Conservation (phyloP, 768 basidiomycete genomes). For the Trametes punicea region DNA sequence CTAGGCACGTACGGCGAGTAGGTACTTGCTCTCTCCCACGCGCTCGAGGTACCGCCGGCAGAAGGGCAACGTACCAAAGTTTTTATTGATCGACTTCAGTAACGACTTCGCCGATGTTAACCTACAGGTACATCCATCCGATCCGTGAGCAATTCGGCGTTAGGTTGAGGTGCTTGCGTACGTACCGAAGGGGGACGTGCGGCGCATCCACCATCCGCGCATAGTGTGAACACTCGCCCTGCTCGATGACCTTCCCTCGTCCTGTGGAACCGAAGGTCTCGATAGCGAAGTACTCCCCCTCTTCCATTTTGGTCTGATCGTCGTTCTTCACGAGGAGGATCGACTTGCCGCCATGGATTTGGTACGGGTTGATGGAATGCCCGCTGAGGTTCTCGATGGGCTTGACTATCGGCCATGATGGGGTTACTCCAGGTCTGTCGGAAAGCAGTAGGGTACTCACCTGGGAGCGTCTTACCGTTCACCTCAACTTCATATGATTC, state of each 20-base stretch:
- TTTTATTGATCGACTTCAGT: conserved; percentile 82
- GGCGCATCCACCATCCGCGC: conserved; percentile 70
- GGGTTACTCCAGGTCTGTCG: neutral
- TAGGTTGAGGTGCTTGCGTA: neutral
- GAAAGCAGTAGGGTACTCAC: conserved; percentile 36
- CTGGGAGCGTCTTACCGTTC: conserved; percentile 77
- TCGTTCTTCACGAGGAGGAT: conserved; percentile 86
- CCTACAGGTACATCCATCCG: conserved; percentile 38
- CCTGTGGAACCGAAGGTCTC: conserved; percentile 99
- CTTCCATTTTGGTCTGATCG: conserved; percentile 96
- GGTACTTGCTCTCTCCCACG: conserved; percentile 86
- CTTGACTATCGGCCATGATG: conserved; percentile 62
- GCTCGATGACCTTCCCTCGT: conserved; percentile 79
- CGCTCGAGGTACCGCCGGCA: conserved; percentile 95
- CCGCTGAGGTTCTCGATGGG: conserved; percentile 92
- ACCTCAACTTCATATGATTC: conserved; percentile 97
- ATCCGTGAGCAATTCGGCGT: neutral
- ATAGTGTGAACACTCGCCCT: conserved; percentile 96
- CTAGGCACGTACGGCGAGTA: conserved; percentile 66
- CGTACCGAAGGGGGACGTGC: conserved; percentile 71
- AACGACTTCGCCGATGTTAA: conserved; percentile 83
- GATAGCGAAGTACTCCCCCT: conserved; percentile 98
- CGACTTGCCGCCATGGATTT: conserved; percentile 93
- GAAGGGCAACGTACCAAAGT: conserved; percentile 94
- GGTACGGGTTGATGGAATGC: conserved; percentile 86